Conservation (phyloP, 805 yeast species). For the Wickerhamiella bombiphila region DNA sequence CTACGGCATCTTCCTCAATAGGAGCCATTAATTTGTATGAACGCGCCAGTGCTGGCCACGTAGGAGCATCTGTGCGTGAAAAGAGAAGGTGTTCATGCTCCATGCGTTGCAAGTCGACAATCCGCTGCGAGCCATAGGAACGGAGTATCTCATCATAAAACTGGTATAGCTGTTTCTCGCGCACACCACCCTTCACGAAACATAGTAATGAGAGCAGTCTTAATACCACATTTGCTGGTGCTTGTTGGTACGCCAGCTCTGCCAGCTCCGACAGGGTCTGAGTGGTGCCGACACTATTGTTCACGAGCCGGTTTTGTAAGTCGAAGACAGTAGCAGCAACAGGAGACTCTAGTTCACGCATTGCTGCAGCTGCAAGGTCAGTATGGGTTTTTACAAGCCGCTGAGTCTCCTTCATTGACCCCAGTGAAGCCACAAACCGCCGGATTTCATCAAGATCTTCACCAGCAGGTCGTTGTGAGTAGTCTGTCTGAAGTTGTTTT, state of each 20-base stretch:
- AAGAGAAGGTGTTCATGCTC: conserved; percentile 35
- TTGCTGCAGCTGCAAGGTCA: conserved; percentile 48
- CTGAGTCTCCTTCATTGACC: conserved; percentile 52
- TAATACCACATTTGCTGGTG: conserved; percentile 31
- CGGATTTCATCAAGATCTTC: conserved; percentile 49
- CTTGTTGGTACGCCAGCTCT: conserved; percentile 36
- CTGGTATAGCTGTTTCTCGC: conserved; percentile 39
- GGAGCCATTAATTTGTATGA: neutral
- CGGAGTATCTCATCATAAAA: conserved; percentile 36
- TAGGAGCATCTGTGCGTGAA: conserved; percentile 11
- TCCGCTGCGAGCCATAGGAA: conserved; percentile 47
- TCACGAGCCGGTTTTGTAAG: conserved; percentile 46
- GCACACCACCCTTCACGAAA: conserved; percentile 52
- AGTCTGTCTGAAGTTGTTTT: conserved; percentile 50
- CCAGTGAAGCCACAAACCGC: conserved; percentile 54
- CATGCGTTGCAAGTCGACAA: conserved; percentile 35
- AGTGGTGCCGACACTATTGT: conserved; percentile 31
- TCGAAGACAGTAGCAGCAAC: conserved; percentile 20
- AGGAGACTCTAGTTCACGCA: conserved; percentile 31
- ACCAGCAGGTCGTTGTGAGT: conserved; percentile 26
- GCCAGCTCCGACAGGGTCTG: conserved; percentile 29
- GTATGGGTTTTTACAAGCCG: conserved; percentile 61
- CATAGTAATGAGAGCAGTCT: conserved; percentile 45
- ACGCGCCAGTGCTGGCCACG: neutral
- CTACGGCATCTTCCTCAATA: conserved; percentile 6